These are phyloP conservation scores for Exophiala phaeomuriformis DNA, from an alignment of 2,329 filamentous ascomycete species.

Conservation along the genomic window DNA sequence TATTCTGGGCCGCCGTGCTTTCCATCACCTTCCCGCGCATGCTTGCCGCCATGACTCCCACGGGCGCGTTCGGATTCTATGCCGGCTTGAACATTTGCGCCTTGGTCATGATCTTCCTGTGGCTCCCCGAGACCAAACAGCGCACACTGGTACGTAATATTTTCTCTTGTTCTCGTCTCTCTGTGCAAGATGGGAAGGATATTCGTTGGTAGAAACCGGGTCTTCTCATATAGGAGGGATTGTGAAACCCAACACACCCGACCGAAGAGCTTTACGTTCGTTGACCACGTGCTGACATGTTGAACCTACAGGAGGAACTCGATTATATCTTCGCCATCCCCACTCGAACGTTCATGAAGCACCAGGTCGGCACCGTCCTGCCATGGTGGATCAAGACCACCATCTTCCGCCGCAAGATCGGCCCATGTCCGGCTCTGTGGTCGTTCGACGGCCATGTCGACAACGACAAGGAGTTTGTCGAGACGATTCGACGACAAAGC, in stretches of 20 bases:
- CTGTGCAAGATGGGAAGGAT: background rate
- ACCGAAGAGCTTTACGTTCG: no score
- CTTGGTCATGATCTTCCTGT: constrained; percentile 53
- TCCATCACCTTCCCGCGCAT: constrained; percentile 41
- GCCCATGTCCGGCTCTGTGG: constrained; percentile 45
- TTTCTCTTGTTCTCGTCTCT: no score
- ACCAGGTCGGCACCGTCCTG: constrained; percentile 48
- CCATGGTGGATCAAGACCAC: constrained; percentile 55
- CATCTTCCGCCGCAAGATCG: constrained; percentile 44
- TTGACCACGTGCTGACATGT: no score
- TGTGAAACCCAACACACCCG: no score
- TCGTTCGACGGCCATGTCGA: constrained; percentile 33
- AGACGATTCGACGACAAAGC: constrained; percentile 24
- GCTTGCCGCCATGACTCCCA: constrained; percentile 39
- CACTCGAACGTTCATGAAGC: constrained; percentile 46
- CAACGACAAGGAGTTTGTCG: constrained; percentile 23
- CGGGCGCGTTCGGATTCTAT: constrained; percentile 53
- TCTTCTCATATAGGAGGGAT: no score
- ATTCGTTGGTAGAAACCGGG: background rate
- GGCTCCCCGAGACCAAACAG: constrained; percentile 46
- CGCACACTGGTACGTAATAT: constrained; percentile 31
- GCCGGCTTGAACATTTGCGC: constrained; percentile 49
- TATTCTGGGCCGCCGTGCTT: constrained; percentile 35
- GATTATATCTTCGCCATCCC: constrained; percentile 49
- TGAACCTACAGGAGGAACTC: constrained; percentile 40